Base-by-base conservation (phyloP, 768 basidiomycete species). In the Naganishia friedmannii region DNA sequence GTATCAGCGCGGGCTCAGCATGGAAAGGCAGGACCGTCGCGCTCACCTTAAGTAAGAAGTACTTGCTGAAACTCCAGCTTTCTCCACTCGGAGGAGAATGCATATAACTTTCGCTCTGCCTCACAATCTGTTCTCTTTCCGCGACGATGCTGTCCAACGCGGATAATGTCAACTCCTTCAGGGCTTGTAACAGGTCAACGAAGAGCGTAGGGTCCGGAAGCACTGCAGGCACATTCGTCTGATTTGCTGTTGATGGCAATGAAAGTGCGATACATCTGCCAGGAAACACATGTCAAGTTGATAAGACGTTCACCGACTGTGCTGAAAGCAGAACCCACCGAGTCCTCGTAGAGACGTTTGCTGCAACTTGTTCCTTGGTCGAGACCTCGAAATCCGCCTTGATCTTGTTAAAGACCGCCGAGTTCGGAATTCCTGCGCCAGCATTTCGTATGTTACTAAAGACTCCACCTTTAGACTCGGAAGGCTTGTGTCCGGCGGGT, bases 31-130 rank as follows among this genome's bases (percentile, higher is more conserved):
- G 21, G 32, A 17, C 17, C 19, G 21, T 46, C 23, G 17, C 67
- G 63, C 84, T 68, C 67, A 92, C 95, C 88, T 98, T 99, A 45
- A 94, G 84, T 63, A 93, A 87, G 81, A 97, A 97, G 83, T 94
- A 98, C 0, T 90, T 93, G 79, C 93, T 94, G 78, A 96, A 99
- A 77, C 96, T 96, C 96, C 96, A 99, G 10, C 96, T 95, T 13
- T 58, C 68, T 13, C 39, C 58, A 39, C 68, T 45, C 0, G 42
- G 56, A 0, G 93, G 92, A 87, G 93, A 90, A 75, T 89, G 86
- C 67, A 91, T 86, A 80, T 97, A 92, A 57, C 87, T 85, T 77
- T 99, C 95, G 0, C 91, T 92, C 45, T 92, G 87, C 75, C 86
- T 89, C 3, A 97, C 89, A 72, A 96, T 93, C 54, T 98, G 96